Conservation (phyloP, 495 filamentous ascomycete species). For the Daldinia concentrica region DNA sequence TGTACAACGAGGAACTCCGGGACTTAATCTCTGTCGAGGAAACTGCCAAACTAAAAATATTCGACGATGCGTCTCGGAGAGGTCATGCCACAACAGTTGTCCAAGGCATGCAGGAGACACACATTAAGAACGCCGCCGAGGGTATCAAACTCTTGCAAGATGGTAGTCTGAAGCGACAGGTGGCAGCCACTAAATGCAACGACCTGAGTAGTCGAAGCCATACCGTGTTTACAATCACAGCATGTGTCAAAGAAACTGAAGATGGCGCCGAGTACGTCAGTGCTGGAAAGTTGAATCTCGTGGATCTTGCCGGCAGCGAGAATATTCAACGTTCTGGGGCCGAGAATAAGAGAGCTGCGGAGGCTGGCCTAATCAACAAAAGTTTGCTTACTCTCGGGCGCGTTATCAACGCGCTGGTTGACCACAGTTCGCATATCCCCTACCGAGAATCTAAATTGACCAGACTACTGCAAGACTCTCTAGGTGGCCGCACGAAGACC, state of each 20-base stretch:
- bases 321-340: constrained; percentile 97
- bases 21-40: constrained; percentile 88
- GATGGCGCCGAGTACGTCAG: constrained; percentile 88
- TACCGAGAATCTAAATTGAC: constrained; percentile 98
- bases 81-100: constrained; percentile 82
- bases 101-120: constrained; percentile 96
- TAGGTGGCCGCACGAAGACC: constrained; percentile 94
- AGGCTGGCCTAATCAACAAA: constrained; percentile 98
- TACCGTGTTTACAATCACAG: constrained; percentile 94
- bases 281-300: constrained; percentile 92
- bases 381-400: constrained; percentile 92
- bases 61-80: constrained; percentile 86
- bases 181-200: constrained; percentile 98
- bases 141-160: constrained; percentile 89
- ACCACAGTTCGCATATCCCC: constrained; percentile 89
- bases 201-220: constrained; percentile 95
- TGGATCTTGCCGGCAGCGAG: constrained; percentile 95
- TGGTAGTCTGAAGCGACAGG: constrained; percentile 92
- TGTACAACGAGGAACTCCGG: constrained; percentile 96
- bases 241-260: constrained; percentile 81
- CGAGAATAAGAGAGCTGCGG: constrained; percentile 95
- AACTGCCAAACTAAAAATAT: constrained; percentile 88
- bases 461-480: constrained; percentile 91
- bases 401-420: constrained; percentile 97
- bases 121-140: constrained; percentile 83